Evolutionary conservation across 2,329 filamentous ascomycete species (phyloP), one percentile per base, ranked within the genome.

Genomic region (Nigrospora oryzae): DNA sequence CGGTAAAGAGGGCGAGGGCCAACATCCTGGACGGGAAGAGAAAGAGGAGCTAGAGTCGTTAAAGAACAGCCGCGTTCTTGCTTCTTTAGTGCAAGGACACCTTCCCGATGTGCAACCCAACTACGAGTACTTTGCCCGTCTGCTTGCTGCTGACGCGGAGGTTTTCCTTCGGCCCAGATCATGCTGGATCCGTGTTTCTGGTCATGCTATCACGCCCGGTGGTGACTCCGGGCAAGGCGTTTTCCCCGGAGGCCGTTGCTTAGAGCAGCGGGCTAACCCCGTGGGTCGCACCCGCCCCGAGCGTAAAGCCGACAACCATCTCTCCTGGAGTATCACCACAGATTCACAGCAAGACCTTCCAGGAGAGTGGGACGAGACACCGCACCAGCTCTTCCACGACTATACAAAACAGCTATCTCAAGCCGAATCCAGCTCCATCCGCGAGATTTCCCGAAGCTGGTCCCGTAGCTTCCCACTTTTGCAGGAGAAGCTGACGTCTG

Each of bases 41-140:
- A 60, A 65, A 16, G 53, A 56, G 44, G 73, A 70, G 56, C 69
- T 61, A 14, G 65, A 66, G 46, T 81, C 77, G 8, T 79, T 83
- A 67, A 83, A 83, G 63, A 74, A 77, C 46, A 80, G 83, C 59
- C 71, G 77, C 4, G 77, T 82, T n/a, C 65, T 84, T 48, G 74
- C 71, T 46, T 79, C 80, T 8, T 68, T 84, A 32, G 73, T 77
- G 8, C 71, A 81, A 53, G 70, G 71, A 17, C 67, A 73, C 28
- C 67, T 81, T 35, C 77, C 77, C 1, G 71, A 76, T 23, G 75
- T 79, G 53, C 70, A 73, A 52, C 76, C 76, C 39, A 81, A 81
- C 61, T 81, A 80, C 52, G 74, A 79, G 47, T 81, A 81, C 61
- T 81, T 80, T 54, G 69, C 70, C 12, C 70, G 75, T 56, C 71